phyloP scores from a whole-genome alignment of 2,329 filamentous ascomycete genomes.

The Alternaria sp. region DNA sequence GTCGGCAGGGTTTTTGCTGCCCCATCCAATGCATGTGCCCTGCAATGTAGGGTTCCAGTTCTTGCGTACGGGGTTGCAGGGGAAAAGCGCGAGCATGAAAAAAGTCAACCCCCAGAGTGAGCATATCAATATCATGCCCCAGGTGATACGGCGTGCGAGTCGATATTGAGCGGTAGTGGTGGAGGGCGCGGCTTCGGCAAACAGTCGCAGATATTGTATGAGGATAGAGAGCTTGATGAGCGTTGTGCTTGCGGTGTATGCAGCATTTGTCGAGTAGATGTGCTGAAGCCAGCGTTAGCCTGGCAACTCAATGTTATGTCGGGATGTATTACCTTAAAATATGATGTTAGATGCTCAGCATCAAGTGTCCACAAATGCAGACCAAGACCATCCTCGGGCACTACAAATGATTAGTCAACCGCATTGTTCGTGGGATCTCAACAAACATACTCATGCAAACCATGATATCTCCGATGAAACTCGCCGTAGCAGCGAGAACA shows the following conservation, averaged over 20 bases:
- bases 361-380: conserved; percentile 40
- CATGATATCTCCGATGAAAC: conserved; percentile 33
- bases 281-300: conserved; percentile 21
- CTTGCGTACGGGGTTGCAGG: conserved; percentile 37
- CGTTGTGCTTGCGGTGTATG: conserved; percentile 39
- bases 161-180: conserved; percentile 12
- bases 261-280: conserved; percentile 39
- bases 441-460: conserved; percentile 40
- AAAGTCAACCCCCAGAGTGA: conserved; percentile 42
- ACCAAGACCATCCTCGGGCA: conserved; percentile 43
- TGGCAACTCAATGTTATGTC: too few species aligned
- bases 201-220: conserved; percentile 47
- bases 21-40: conserved; percentile 45
- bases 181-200: conserved; percentile 27
- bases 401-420: conserved; percentile 22
- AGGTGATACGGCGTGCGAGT: conserved; percentile 24
- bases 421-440: background rate
- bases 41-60: conserved; percentile 33
- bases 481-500: conserved; percentile 32
- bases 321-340: conserved; percentile 35
- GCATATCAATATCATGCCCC: conserved; percentile 28
- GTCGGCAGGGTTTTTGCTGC: conserved; percentile 34
- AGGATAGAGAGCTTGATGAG: conserved; percentile 49
- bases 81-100: conserved; percentile 38
- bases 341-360: conserved; percentile 17